Base-by-base conservation (phyloP, 352 stramenopile genomes). In the Phytophthora litchii region DNA sequence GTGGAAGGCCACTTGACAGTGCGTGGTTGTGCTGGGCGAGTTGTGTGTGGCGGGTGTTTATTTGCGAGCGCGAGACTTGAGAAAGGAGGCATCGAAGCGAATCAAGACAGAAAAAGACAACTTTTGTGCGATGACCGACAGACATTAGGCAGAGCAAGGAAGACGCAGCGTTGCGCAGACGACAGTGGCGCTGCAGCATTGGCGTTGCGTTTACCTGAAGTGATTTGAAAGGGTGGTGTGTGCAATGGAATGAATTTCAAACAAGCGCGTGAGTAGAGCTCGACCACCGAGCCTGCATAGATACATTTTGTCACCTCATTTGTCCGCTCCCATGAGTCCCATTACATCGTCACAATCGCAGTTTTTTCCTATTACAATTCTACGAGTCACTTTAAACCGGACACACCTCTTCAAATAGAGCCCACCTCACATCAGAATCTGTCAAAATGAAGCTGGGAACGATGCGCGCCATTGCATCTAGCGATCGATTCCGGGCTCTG, bases 211-310 rank as follows among this genome's bases (percentile, higher is more conserved):
- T 66, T 58, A 46, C 52, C 53, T 51, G 44, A 64, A 64, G 57
- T 71, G 47, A 67, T 62, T 57, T 56, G 52, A 65, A 34, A 56
- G 38, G 59, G 52, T 65, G 59, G 67, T 67, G 56, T 74, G 62
- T 75, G 62, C 62, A 76, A 72, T 76, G 62, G 62, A 72, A 72
- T 76, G 57, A 32, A 58, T 68, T 71, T 62, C 31, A 32, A 68
- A 53, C 52, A 27, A 59, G 36, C 31, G n/a, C 16, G 14, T 21
- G 34, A 17, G 27, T 46, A 49, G 44, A 54, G 54, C 27, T 63
- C 54, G 23, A 34, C 32, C 37, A 51, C 45, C 16, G 37, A 62
- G 44, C 23, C 36, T 63, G 60, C 60, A 54, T 64, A 69, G 53
- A 69, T 64, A 64, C 54, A 64, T 64, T 68, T 64, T 68, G 23